phyloP scores from a whole-genome alignment of 2,329 filamentous ascomycete species.

The Fusarium incarnatum region DNA sequence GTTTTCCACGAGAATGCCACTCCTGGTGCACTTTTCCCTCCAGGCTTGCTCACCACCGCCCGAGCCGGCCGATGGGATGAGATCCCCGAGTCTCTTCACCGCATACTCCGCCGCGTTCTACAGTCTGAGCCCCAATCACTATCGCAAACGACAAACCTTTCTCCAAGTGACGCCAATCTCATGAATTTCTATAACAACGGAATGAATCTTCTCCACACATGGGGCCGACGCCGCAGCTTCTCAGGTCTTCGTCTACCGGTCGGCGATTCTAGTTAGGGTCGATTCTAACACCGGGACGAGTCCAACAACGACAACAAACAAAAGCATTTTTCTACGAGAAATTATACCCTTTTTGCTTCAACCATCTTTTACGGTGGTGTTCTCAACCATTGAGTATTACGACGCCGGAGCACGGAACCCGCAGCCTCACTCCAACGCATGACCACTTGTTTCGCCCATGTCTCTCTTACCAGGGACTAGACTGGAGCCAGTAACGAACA shows the following conservation, averaged over 20 bases:
- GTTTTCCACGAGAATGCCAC: constrained; percentile 48
- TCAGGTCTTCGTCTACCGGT: constrained; percentile 57
- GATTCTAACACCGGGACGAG: constrained; percentile 5
- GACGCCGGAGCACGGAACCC: constrained; percentile 27
- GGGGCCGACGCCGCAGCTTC: constrained; percentile 35
- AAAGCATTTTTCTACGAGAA: constrained; percentile 31
- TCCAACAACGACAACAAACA: constrained; percentile 23
- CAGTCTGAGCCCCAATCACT: constrained; percentile 51
- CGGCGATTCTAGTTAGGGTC: constrained; percentile 47
- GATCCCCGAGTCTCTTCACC: constrained; percentile 67
- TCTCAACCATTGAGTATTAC: constrained; percentile 15
- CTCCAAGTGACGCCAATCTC: background rate
- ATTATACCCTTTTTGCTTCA: constrained; percentile 41
- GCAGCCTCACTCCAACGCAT: constrained; percentile 39
- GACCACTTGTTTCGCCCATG: constrained; percentile 24
- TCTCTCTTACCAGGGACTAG: constrained; percentile 5
- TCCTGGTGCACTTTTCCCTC: constrained; percentile 59
- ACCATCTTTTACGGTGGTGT: constrained; percentile 10
- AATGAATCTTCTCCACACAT: background rate
- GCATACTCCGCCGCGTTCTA: constrained; percentile 62
- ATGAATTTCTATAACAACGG: background rate
- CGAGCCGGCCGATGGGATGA: constrained; percentile 68
- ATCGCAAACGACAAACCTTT: constrained; percentile 28
- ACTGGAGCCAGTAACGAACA: background rate
- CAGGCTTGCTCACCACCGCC: constrained; percentile 65